These are phyloP conservation scores for Polyplosphaeria fusca DNA, from an alignment of 495 filamentous ascomycete species.

Conservation along the genomic window DNA sequence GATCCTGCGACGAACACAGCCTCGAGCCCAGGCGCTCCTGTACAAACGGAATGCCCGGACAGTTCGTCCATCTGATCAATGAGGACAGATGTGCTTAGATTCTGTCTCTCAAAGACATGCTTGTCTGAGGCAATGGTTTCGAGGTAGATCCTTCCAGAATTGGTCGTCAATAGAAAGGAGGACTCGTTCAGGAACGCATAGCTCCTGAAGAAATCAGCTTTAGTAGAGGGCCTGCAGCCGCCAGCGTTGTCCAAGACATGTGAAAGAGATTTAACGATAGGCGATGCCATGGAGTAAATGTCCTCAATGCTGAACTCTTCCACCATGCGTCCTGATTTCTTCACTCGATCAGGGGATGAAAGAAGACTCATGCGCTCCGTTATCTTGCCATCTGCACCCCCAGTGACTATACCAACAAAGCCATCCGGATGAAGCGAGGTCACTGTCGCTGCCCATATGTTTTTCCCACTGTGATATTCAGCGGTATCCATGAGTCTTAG, in stretches of 20 bases:
- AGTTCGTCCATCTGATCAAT: slow-evolving; percentile 16
- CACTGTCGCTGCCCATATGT: slow-evolving; percentile 91
- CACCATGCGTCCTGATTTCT: no score
- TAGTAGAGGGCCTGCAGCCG: slow-evolving; percentile 17
- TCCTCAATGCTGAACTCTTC: no score
- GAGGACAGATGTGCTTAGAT: not conserved
- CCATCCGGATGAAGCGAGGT: no score
- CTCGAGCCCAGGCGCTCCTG: not conserved
- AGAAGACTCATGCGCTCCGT: no score
- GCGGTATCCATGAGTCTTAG: slow-evolving; percentile 54
- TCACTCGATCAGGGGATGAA: no score
- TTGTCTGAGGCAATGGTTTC: not conserved
- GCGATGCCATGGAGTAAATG: not conserved
- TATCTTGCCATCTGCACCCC: slow-evolving; percentile 76
- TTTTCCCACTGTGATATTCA: slow-evolving; percentile 74
- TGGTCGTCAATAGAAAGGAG: slow-evolving; percentile 28
- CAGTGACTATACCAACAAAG: no score
- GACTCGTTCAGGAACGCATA: slow-evolving; percentile 26
- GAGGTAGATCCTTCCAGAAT: slow-evolving; percentile 26
- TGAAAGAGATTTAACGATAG: no score
- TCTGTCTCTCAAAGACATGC: no score
- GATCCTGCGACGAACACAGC: slow-evolving; percentile 29
- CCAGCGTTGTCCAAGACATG: no score
- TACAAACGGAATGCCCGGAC: slow-evolving; percentile 26
- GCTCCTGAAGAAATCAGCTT: slow-evolving; percentile 30